phyloP scores from a whole-genome alignment of 805 yeast species.

The Tetrapisispora arboricola region DNA sequence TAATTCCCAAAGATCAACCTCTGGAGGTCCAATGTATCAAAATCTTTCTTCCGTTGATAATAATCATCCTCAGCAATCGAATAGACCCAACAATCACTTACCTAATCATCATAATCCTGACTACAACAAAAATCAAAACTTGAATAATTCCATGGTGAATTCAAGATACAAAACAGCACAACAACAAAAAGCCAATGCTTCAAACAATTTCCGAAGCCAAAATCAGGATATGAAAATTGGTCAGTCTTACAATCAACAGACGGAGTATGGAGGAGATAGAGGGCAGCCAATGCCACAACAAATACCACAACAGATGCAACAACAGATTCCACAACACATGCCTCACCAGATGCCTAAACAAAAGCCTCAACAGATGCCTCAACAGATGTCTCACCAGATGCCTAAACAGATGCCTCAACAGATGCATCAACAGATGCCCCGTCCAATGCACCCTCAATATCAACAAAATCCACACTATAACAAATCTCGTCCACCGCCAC shows the following conservation, averaged over 20 bases:
- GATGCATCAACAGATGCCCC: background rate
- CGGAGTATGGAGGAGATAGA: background rate
- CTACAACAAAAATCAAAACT: background rate
- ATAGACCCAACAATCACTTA: background rate
- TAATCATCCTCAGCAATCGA: background rate
- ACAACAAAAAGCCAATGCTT: background rate
- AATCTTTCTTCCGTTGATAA: background rate
- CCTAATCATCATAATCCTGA: background rate
- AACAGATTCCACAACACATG: slow-evolving; percentile 1
- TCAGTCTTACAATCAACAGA: background rate
- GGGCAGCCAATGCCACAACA: background rate
- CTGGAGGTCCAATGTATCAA: slow-evolving; percentile 1
- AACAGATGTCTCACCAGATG: too few relatives aligned
- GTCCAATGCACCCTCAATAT: too few relatives aligned
- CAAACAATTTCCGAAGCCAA: background rate
- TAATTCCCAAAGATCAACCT: background rate
- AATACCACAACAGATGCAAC: slow-evolving; percentile 3
- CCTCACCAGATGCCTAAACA: too few relatives aligned
- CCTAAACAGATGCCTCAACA: slow-evolving; percentile 4
- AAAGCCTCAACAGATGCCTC: background rate
- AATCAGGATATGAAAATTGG: background rate
- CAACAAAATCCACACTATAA: background rate
- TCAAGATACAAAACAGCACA: background rate
- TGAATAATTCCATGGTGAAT: background rate
- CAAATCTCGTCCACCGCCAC: slow-evolving; percentile 2